Conservation (phyloP, 208 protist species). For the Trypanosoma rangeli region DNA sequence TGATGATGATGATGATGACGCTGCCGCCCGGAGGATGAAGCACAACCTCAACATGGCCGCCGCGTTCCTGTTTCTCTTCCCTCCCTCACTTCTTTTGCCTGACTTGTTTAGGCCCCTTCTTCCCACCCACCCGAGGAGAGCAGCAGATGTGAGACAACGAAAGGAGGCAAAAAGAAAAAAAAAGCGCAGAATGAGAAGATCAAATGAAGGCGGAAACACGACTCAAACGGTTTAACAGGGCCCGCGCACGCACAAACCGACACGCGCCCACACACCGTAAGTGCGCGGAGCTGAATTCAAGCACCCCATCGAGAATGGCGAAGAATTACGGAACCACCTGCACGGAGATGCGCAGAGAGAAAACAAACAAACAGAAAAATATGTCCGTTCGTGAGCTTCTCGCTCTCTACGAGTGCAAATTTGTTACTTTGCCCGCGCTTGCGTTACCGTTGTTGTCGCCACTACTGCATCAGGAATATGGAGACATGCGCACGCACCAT, state of each 20-base stretch:
- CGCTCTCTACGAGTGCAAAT: background rate
- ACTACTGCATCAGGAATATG: background rate
- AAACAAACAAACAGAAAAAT: background rate
- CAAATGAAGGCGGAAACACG: no score
- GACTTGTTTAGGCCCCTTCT: background rate
- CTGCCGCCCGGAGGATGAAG: constrained; percentile 4
- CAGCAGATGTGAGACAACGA: background rate
- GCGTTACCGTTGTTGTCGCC: background rate
- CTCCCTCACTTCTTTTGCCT: background rate
- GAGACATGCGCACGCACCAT: background rate
- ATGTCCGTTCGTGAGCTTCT: background rate
- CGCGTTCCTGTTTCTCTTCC: background rate
- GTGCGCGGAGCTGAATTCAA: no score
- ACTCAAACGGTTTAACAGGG: no score
- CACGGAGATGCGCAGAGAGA: no score
- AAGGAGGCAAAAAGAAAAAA: constrained; percentile 17
- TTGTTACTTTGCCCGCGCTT: background rate
- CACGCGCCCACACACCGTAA: no score
- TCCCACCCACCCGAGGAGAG: background rate
- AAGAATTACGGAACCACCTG: no score
- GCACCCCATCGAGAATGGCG: no score
- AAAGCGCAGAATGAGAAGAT: background rate
- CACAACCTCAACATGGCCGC: constrained; percentile 1
- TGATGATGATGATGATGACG: no score
- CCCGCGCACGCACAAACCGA: no score